Percentiles rank a stretch among this genome's conserved stretches.
phyloP scores from a whole-genome alignment of 1,284 basidiomycete species.

The Tylopilus sp. region DNA sequence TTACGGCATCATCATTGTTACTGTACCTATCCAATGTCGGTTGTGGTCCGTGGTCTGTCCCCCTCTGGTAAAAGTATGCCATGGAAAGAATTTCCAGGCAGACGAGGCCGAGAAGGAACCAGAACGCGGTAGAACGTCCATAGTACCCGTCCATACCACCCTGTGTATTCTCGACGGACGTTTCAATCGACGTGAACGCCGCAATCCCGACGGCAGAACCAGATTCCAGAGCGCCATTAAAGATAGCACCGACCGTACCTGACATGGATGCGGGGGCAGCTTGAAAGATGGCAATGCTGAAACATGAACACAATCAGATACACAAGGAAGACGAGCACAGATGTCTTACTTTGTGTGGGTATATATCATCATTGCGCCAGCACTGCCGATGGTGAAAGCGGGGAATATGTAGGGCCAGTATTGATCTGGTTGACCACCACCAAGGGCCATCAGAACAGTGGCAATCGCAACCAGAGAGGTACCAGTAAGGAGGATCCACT shows the following conservation, averaged over 20 bases:
- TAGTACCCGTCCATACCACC: conserved; percentile 46
- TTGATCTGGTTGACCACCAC: conserved; percentile 47
- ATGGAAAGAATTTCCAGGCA: conserved; percentile 47
- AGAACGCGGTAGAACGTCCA: conserved; percentile 59
- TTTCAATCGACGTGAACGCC: conserved; percentile 58
- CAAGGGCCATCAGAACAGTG: conserved; percentile 56
- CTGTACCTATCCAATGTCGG: not conserved
- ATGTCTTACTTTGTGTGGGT: conserved; percentile 50
- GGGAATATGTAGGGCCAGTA: conserved; percentile 63
- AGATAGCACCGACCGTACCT: conserved; percentile 66
- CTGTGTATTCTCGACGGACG: conserved; percentile 50
- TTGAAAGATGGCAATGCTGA: conserved; percentile 64
- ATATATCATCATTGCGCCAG: conserved; percentile 48
- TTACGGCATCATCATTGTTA: not conserved
- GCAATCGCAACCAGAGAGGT: conserved; percentile 50
- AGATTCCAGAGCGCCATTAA: conserved; percentile 64
- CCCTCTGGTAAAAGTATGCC: conserved; percentile 50
- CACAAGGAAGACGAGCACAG: not conserved
- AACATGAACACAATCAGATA: conserved; percentile 4
- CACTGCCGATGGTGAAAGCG: conserved; percentile 58
- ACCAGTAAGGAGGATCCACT: conserved; percentile 58
- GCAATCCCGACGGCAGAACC: conserved; percentile 63
- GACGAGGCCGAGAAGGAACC: conserved; percentile 60
- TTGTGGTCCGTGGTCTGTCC: conserved; percentile 5
- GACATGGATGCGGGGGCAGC: conserved; percentile 58